Base-by-base conservation (phyloP, 2,329 filamentous ascomycete genomes). In the Tympanopsis confertula region DNA sequence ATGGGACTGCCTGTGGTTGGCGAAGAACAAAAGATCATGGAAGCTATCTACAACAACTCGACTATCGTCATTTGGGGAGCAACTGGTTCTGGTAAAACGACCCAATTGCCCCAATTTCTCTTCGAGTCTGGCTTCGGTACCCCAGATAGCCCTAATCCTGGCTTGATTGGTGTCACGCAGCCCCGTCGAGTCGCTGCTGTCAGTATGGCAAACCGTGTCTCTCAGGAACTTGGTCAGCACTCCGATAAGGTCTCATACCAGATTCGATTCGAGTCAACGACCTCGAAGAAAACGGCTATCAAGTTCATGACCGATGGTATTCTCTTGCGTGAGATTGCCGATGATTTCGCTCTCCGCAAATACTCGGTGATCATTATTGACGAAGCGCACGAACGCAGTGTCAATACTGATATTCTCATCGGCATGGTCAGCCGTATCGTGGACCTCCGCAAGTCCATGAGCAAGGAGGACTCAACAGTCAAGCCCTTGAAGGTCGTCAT, bases 221-320 rank as follows among this genome's bases (percentile, higher is more conserved):
- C 73, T 0, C 78, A 88, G 44, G 91, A 98, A 54, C 59, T 98
- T 30, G 87, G 86, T 1, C 69, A 83, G 35, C 76, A 81, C 48
- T 78, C 78, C n/a, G 68, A 80, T 19, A 73, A 74, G 35, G 88
- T 98, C 5, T 86, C 85, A 4, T 93, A 96, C 55, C 91, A 88
- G 55, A 95, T 98, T 49, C 82, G 93, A 18, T 98, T 96, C 46
- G 91, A 98, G 53, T 86, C 82, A 36, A 89, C 80, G 0, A 78
- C 83, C 2, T 76, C 78, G 36, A 67, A 78, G 19, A 81, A 86
- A 38, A 98, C 91, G 0, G 83, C 86, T 4, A 76, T 98, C 56
- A 98, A 98, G 56, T 98, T 96, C 62, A 95, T 98, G 88, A 98
- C 91, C 0, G 91, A 98, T 57, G 91, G 91, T 70, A 87, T 98